A percentile compares a stretch with the other conserved stretches of the same genome.
Evolutionary conservation across 2,329 filamentous ascomycete genomes (phyloP).

Genomic region (Emergomyces pasteurianus): DNA sequence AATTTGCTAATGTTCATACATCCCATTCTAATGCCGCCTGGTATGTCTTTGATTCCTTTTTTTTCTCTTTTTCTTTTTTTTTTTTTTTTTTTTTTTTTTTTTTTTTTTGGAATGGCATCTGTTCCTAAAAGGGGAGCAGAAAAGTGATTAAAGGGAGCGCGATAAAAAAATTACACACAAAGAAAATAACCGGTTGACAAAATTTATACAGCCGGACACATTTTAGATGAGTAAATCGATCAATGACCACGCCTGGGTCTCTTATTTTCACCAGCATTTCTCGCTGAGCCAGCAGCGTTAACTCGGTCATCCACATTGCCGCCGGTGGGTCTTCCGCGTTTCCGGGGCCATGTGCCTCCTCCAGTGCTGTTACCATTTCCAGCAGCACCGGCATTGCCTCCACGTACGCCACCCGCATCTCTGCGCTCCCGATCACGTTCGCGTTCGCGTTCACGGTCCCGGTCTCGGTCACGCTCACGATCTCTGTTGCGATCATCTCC

Average conservation of each 20-base stretch:
- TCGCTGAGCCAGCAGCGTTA: conserved; percentile 2
- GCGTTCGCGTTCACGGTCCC: conserved; percentile 5
- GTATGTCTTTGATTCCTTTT: not conserved
- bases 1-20: not conserved
- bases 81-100: too few relatives aligned
- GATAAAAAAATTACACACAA: conserved; percentile 13
- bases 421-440: conserved; percentile 7
- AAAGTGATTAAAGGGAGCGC: not conserved
- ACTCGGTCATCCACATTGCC: conserved; percentile 6
- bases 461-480: conserved; percentile 4
- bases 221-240: not conserved
- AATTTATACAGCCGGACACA: not conserved
- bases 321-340: conserved; percentile 8
- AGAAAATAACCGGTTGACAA: not conserved
- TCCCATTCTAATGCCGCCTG: not conserved
- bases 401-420: conserved; percentile 4
- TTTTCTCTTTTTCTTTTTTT: too few relatives aligned
- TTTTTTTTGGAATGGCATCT: too few relatives aligned
- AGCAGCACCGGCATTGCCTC: conserved; percentile 3
- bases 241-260: conserved; percentile 16
- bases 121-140: not conserved
- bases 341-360: conserved; percentile 11
- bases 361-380: not conserved
- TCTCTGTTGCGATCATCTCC: conserved; percentile 4
- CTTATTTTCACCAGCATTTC: conserved; percentile 12